Base-by-base conservation (phyloP, 257 asterid genomes). In the Plantago ovata region DNA sequence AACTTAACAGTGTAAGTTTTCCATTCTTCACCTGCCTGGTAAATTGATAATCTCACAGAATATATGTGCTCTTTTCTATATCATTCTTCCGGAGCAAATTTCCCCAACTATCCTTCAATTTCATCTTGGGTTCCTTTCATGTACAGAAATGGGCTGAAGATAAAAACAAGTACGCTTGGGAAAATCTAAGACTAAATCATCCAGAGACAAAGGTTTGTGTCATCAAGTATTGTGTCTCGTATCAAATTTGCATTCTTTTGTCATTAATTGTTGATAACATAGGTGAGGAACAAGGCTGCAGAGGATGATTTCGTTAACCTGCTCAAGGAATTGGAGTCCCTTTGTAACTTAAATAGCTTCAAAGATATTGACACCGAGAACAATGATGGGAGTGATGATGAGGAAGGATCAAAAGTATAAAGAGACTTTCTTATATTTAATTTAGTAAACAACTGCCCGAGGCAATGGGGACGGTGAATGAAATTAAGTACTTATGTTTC, bases 71-170 rank as follows among this genome's bases (percentile, higher is more conserved):
- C 6, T 44, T n/a, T 15, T 1, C 10, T 3, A 10, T 44, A n/a
- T 5, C 6, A 44, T 44, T 44, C 19, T n/a, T 44, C 14, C 7
- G 15, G 15, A 44, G 50, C 16, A 24, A 24, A 24, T 5, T 24
- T 5, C 50, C 18, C 50, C 7, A 15, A 13, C 0, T 2, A 9
- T 13, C 48, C 16, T 43, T 13, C 15, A 43, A n/a, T n/a, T 9
- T 43, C 48, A 43, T 14, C 50, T 44, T 60, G 64, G 57, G 65
- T 62, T 65, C 39, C 28, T 61, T 78, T 62, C 62, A 59, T 56
- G 20, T 49, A 60, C 67, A 78, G 81, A 75, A 72, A 75, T 78
- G 84, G 84, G 77, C 81, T 15, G 81, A 72, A 52, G 84, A 78
- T 69, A 58, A 55, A 28, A 72, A 72, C 28, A 58, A 69, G 66